These are phyloP conservation scores for Collybiopsis confluens DNA, from an alignment of 768 basidiomycete genomes.

Conservation along the genomic window DNA sequence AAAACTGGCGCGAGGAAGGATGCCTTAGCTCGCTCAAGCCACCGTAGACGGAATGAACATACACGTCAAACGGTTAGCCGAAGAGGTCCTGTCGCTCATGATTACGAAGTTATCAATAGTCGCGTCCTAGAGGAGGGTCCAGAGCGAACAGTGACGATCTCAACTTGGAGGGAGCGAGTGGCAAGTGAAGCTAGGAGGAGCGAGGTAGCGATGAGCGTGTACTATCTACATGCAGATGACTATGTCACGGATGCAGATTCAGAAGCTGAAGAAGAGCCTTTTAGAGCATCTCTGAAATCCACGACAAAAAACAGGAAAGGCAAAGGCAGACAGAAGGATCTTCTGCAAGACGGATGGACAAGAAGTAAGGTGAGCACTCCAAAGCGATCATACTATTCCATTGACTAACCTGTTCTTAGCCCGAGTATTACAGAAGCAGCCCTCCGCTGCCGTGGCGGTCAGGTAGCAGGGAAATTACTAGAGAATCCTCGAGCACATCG, in stretches of 20 bases:
- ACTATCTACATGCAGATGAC: constrained; percentile 14
- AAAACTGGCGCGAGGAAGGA: background rate
- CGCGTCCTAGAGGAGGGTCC: constrained; percentile 44
- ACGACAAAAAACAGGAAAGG: background rate
- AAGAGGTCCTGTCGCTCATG: constrained; percentile 18
- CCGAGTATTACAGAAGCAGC: background rate
- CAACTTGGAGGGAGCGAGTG: constrained; percentile 54
- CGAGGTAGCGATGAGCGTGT: constrained; percentile 1
- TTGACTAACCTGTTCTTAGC: background rate
- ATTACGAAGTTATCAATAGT: constrained; percentile 38
- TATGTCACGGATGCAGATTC: constrained; percentile 13
- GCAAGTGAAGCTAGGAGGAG: constrained; percentile 14
- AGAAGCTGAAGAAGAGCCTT: background rate
- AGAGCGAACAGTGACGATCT: constrained; percentile 50
- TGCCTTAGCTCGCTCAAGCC: no score
- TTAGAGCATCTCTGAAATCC: background rate
- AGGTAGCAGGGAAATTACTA: background rate
- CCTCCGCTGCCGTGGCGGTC: background rate
- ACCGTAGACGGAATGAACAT: background rate
- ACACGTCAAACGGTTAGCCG: background rate
- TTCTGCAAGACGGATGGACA: background rate
- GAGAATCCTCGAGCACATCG: background rate
- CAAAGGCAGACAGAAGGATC: background rate
- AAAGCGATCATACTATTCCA: background rate
- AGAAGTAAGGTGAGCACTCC: background rate